Evolutionary conservation across 352 stramenopile genomes (phyloP), one percentile per base, ranked within the genome.

Genomic region (Phytophthora foliorum): DNA sequence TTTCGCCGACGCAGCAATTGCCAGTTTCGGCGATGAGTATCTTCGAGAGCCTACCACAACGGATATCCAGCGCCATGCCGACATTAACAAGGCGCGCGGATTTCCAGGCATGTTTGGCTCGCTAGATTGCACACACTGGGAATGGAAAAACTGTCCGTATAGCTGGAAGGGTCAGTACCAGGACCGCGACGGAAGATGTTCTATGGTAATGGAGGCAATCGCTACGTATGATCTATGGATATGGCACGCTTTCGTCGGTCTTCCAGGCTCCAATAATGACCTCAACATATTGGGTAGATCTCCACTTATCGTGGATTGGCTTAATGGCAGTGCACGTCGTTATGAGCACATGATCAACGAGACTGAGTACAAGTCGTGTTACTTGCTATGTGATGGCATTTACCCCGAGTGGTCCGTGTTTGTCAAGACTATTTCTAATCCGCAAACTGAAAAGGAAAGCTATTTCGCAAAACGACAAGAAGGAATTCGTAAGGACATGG

Each of bases 201-300:
- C 52, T 3, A 17, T 64, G 2, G 27, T 64, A 16, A 62, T 71
- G 53, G 63, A 63, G 32, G 75, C 59, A 11, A 57, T 76, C 5
- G 75, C 63, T 3, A 77, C 67, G 0, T 5, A 41, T 0, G 44
- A 77, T 16, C 24, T 66, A 4, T 75, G 58, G 57, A 75, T 82
- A 4, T 77, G 67, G 74, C 59, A 75, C 21, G n/a, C 24, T 6
- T 77, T 56, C 17, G 38, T 69, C 9, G 71, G 59, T 0, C 22
- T 67, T 3, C 16, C 66, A 19, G 67, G 67, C 2, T 79, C 42
- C 0, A 78, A 79, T 51, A 82, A 82, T 21, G 74, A 77, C 25
- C 65, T 77, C 7, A 79, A 75, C 29, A 46, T 79, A 10, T 14
- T 79, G 3, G 58, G 74, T 27, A 65, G 69, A 21, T 82, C 65